Base-by-base conservation (phyloP, 1,139 yeast genomes). In the Zygoascus hellenicus region DNA sequence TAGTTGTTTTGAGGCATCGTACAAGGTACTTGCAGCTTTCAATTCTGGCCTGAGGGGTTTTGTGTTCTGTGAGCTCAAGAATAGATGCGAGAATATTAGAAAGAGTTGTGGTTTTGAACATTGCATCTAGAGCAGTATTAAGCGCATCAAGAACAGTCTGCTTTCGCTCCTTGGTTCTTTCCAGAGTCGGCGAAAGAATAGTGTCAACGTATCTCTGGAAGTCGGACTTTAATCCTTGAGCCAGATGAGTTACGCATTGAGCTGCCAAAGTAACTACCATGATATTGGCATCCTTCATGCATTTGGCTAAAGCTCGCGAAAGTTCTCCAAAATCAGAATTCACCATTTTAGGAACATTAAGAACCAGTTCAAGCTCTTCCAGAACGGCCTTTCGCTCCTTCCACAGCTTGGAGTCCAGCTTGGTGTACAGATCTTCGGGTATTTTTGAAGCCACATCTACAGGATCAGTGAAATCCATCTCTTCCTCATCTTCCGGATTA, bases 311-410 rank as follows among this genome's bases (percentile, higher is more conserved):
- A 1, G 74, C 63, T 50, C 81, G 70, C 16, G 83, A 67, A 11
- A 90, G 64, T 2, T 76, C 81, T 4, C 76, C 58, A 61, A 83
- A 89, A 61, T 90, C 96, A n/a, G 78, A 81, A 49, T 79, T 77
- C 41, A 63, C 69, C 45, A 79, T 63, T 51, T 73, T 76, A 38
- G 79, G 68, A 3, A 70, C 74, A 42, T 69, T 67, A 40, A 88
- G 70, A 9, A 72, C 67, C 5, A 72, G 72, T 28, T 71, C 67
- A 1, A 83, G 76, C 54, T 82, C 89, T 47, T 88, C 95, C 51
- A 94, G 70, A 0, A 77, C 89, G 55, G 86, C 97, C 50, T 86
- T 89, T 55, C 98, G 75, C 48, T 89, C 97, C 61, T 90, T 89
- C 98, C 98, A 92, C 57, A 83, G 81, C 0, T 81, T 54, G 0